A percentile compares a stretch with the other conserved stretches of the same genome.
These are phyloP conservation scores for Pyrenochaeta sp. DNA, from an alignment of 2,329 filamentous ascomycete genomes.

Conservation along the genomic window DNA sequence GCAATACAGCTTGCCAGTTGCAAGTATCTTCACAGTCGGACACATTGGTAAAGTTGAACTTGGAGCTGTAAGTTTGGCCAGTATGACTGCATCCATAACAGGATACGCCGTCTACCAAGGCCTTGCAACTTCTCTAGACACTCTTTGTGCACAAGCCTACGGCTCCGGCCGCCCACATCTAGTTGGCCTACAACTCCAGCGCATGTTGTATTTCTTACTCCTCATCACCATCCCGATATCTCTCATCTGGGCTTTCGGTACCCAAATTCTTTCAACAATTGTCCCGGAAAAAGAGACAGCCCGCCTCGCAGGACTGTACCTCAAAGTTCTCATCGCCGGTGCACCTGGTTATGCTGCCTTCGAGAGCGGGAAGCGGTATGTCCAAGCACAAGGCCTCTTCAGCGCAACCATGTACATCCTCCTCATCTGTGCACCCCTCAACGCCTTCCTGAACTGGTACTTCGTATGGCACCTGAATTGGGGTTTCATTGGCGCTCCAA, in stretches of 20 bases:
- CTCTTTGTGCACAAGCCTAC: slow-evolving; percentile 91
- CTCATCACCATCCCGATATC: slow-evolving; percentile 75
- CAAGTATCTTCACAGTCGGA: slow-evolving; percentile 58
- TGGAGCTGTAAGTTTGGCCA: slow-evolving; percentile 56
- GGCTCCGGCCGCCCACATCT: slow-evolving; percentile 89
- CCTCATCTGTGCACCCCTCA: slow-evolving; percentile 81
- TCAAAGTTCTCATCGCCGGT: slow-evolving; percentile 73
- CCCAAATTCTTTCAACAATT: slow-evolving; percentile 67
- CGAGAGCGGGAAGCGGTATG: slow-evolving; percentile 81
- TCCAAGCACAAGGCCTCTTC: slow-evolving; percentile 90
- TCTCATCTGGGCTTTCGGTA: slow-evolving; percentile 73
- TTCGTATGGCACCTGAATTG: slow-evolving; percentile 70
- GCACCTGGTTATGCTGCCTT: slow-evolving; percentile 79
- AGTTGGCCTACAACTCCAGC: slow-evolving; percentile 82
- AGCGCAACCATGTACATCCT: slow-evolving; percentile 83
- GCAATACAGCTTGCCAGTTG: slow-evolving; percentile 58
- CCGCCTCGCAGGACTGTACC: slow-evolving; percentile 73
- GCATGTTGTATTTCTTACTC: slow-evolving; percentile 81
- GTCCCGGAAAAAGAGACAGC: slow-evolving; percentile 77
- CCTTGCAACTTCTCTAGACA: slow-evolving; percentile 90
- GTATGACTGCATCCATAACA: slow-evolving; percentile 59
- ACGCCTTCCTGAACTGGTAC: slow-evolving; percentile 80
- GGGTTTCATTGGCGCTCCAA: slow-evolving; percentile 78
- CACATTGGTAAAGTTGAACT: slow-evolving; percentile 58
- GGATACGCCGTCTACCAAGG: slow-evolving; percentile 61